Percentiles rank a stretch among this genome's conserved stretches.
Evolutionary conservation across 805 yeast species (phyloP).

Genomic region (Clavispora carvajalis): DNA sequence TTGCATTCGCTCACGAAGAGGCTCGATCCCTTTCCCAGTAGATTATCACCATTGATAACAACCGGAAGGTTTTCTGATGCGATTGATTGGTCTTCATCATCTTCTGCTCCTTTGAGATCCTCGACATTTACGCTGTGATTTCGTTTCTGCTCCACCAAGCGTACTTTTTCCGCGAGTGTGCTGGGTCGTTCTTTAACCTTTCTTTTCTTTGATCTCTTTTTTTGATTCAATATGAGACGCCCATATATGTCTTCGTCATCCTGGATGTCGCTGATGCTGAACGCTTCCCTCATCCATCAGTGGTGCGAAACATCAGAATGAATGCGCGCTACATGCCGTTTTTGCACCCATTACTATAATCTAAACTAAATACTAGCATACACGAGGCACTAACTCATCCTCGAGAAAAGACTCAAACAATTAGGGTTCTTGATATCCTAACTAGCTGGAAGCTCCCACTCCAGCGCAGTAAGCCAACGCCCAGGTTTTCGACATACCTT

Average conservation of each 20-base stretch:
- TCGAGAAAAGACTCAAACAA: too few relatives aligned
- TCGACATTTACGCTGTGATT: background rate
- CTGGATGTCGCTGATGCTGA: slow-evolving; percentile 7
- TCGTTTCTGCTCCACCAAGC: background rate
- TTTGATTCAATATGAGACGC: slow-evolving; percentile 2
- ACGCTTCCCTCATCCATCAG: slow-evolving; percentile 1
- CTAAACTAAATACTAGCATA: too few relatives aligned
- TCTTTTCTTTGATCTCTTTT: background rate
- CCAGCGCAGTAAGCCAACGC: slow-evolving; percentile 57
- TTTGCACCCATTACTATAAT: slow-evolving; percentile 1
- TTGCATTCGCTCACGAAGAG: background rate
- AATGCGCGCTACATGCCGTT: background rate
- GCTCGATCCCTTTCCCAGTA: slow-evolving; percentile 2
- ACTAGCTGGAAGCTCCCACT: slow-evolving; percentile 7
- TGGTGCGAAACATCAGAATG: background rate
- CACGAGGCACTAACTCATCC: too few relatives aligned
- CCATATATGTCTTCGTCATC: slow-evolving; percentile 10
- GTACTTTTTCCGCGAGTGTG: background rate
- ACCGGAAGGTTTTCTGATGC: slow-evolving; percentile 6
- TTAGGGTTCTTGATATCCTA: too few relatives aligned
- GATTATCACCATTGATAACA: slow-evolving; percentile 5
- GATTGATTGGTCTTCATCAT: background rate
- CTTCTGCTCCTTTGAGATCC: background rate
- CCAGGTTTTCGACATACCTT: slow-evolving; percentile 64
- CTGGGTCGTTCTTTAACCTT: background rate